phyloP scores from a whole-genome alignment of 139 green algal species.

The Closterium sp. region DNA sequence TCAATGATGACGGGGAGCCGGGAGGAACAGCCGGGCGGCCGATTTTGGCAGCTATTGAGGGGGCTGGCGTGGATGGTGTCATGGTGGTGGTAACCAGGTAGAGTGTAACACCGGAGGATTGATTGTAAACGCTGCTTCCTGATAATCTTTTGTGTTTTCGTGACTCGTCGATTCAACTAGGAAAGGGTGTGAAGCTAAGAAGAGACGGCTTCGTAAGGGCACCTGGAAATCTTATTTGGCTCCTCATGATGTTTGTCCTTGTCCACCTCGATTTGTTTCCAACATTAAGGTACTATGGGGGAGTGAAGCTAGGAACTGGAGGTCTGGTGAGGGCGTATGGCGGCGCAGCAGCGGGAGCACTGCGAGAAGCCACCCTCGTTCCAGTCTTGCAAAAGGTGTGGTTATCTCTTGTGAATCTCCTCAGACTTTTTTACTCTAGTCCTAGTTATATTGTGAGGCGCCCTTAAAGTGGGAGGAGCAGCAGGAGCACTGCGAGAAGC shows the following conservation, averaged over 20 bases:
- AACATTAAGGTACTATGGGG: slow-evolving; percentile 34
- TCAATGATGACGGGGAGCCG: slow-evolving; percentile 84
- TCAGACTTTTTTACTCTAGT: no score
- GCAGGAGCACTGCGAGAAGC: neutral
- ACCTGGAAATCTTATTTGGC: no score
- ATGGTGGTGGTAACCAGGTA: slow-evolving; percentile 67
- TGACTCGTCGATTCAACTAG: no score
- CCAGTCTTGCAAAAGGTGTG: neutral
- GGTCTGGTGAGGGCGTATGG: slow-evolving; percentile 81
- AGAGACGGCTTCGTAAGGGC: no score
- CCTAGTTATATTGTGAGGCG: no score
- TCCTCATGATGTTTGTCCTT: no score
- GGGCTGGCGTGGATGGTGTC: slow-evolving; percentile 60
- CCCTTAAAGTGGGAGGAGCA: no score
- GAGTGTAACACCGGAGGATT: neutral
- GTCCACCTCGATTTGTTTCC: no score
- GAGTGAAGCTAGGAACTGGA: slow-evolving; percentile 81
- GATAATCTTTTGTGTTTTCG: no score
- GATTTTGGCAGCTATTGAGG: slow-evolving; percentile 80
- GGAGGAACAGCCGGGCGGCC: slow-evolving; percentile 76
- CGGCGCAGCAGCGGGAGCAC: slow-evolving; percentile 56
- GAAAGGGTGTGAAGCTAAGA: no score
- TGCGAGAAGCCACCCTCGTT: neutral
- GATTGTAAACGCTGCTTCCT: no score
- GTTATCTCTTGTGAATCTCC: no score